phyloP scores from a whole-genome alignment of 2,329 filamentous ascomycete species.

The Thielaviopsis ethacetica region DNA sequence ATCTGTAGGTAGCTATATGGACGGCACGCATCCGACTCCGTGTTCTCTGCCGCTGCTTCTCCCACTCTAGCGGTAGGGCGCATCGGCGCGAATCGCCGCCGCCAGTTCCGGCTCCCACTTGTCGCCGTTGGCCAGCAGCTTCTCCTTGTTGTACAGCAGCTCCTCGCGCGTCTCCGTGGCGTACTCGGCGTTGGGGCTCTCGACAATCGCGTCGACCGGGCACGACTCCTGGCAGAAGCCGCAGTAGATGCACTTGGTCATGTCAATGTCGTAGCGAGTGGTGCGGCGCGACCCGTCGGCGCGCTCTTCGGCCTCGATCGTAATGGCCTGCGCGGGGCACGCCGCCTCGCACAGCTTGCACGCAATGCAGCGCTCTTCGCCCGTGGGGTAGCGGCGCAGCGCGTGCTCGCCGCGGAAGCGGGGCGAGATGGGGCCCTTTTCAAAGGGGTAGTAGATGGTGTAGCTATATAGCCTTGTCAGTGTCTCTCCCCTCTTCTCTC shows the following conservation, averaged over 20 bases:
- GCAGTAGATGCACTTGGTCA: constrained; percentile 99
- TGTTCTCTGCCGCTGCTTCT: neutral
- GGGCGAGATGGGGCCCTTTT: constrained; percentile 96
- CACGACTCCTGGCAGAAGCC: constrained; percentile 98
- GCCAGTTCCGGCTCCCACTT: constrained; percentile 98
- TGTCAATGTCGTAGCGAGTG: constrained; percentile 97
- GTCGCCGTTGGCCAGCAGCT: constrained; percentile 75
- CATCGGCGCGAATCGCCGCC: constrained; percentile 79
- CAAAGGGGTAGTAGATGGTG: constrained; percentile 97
- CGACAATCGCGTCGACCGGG: constrained; percentile 80
- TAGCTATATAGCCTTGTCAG: constrained; percentile 45
- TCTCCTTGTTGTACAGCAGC: constrained; percentile 95
- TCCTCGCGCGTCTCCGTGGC: constrained; percentile 65
- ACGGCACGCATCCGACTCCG: no score
- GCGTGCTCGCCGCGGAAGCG: constrained; percentile 98
- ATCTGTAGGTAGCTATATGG: no score
- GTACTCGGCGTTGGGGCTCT: constrained; percentile 47
- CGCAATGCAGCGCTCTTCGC: constrained; percentile 97
- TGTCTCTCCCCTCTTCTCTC: neutral
- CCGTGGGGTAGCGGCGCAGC: constrained; percentile 85
- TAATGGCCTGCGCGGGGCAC: constrained; percentile 95
- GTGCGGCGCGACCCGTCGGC: constrained; percentile 89
- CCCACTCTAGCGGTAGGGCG: constrained; percentile 58
- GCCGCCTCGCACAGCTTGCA: constrained; percentile 99
- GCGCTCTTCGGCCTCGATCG: constrained; percentile 96